Percentiles rank a stretch among this genome's conserved stretches.
These are phyloP conservation scores for Penicillium cinerascens DNA, from an alignment of 495 filamentous ascomycete species.

Conservation along the genomic window DNA sequence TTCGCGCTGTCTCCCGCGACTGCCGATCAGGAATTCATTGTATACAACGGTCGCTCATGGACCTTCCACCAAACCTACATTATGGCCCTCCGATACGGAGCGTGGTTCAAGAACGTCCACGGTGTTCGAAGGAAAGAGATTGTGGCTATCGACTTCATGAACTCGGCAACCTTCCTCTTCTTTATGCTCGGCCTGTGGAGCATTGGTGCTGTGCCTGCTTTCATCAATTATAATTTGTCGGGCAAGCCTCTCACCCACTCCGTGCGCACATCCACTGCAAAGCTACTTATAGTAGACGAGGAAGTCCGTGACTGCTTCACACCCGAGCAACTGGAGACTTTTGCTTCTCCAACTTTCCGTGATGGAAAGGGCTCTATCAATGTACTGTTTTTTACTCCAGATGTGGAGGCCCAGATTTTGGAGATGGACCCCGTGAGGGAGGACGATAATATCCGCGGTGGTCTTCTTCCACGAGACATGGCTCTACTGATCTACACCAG, in stretches of 20 bases:
- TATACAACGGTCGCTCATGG: slow-evolving; percentile 72
- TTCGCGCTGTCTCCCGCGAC: slow-evolving; percentile 57
- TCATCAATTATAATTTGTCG: slow-evolving; percentile 89
- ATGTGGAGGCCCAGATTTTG: slow-evolving; percentile 60
- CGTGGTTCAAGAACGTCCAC: slow-evolving; percentile 73
- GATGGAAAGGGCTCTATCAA: slow-evolving; percentile 51
- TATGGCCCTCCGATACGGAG: slow-evolving; percentile 69
- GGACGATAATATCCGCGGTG: slow-evolving; percentile 57
- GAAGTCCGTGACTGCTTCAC: slow-evolving; percentile 55
- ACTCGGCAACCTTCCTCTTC: slow-evolving; percentile 79
- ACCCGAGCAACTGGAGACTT: slow-evolving; percentile 40
- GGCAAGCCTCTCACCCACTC: slow-evolving; percentile 77
- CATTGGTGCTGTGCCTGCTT: slow-evolving; percentile 83
- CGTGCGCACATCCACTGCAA: slow-evolving; percentile 64
- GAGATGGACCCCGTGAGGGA: slow-evolving; percentile 57
- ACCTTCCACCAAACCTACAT: slow-evolving; percentile 81
- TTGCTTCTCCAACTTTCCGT: slow-evolving; percentile 41
- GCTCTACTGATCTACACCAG: slow-evolving; percentile 80
- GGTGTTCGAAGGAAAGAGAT: slow-evolving; percentile 72
- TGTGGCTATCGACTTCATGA: slow-evolving; percentile 86
- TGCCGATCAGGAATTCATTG: slow-evolving; percentile 59
- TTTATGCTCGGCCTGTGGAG: slow-evolving; percentile 84
- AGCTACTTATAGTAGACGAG: slow-evolving; percentile 71
- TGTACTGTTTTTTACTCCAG: slow-evolving; percentile 59
- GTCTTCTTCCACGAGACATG: slow-evolving; percentile 53